Percentiles rank a stretch among this genome's conserved stretches.
Evolutionary conservation across 352 stramenopile species (phyloP).

Genomic region (Phytophthora chlamydospora): DNA sequence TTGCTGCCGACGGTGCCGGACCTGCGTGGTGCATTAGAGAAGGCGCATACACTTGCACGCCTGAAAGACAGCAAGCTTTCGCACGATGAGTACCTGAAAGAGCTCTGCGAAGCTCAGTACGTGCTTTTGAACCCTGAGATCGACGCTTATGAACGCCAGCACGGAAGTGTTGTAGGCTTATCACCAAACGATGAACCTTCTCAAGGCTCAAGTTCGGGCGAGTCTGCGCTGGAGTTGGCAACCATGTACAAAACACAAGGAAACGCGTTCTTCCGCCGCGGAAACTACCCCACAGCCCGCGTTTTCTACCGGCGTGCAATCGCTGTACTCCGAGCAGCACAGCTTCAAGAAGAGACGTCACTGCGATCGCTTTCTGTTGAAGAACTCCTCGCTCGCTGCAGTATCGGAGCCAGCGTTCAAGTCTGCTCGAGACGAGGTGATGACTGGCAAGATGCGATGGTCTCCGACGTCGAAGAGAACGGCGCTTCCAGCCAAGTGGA

Average conservation of each 20-base stretch:
- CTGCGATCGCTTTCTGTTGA: conserved; percentile 37
- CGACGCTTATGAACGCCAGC: conserved; percentile 49
- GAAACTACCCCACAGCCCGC: conserved; percentile 61
- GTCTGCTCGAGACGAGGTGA: conserved; percentile 31
- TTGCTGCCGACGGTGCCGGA: conserved; percentile 46
- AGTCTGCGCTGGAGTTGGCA: conserved; percentile 31
- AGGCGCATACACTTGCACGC: conserved; percentile 41
- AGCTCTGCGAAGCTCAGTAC: conserved; percentile 51
- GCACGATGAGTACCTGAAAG: conserved; percentile 52
- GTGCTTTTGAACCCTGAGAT: conserved; percentile 51
- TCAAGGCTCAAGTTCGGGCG: conserved; percentile 4
- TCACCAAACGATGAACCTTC: conserved; percentile 27
- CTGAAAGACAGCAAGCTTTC: conserved; percentile 42
- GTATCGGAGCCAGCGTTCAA: conserved; percentile 60
- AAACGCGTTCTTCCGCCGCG: conserved; percentile 68
- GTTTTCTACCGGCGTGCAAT: conserved; percentile 71
- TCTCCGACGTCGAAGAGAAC: conserved; percentile 62
- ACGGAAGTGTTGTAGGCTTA: conserved; percentile 64
- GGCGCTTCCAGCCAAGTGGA: conserved; percentile 50
- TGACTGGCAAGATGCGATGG: conserved; percentile 59
- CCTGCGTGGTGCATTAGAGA: conserved; percentile 66
- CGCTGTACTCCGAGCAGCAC: conserved; percentile 47
- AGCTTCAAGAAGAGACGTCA: conserved; percentile 52
- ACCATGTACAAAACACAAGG: conserved; percentile 54
- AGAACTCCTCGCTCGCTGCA: conserved; percentile 47